A percentile compares a stretch with the other conserved stretches of the same genome.
phyloP scores from a whole-genome alignment of 179 eudicot genomes.

The Carnegiea gigantea region DNA sequence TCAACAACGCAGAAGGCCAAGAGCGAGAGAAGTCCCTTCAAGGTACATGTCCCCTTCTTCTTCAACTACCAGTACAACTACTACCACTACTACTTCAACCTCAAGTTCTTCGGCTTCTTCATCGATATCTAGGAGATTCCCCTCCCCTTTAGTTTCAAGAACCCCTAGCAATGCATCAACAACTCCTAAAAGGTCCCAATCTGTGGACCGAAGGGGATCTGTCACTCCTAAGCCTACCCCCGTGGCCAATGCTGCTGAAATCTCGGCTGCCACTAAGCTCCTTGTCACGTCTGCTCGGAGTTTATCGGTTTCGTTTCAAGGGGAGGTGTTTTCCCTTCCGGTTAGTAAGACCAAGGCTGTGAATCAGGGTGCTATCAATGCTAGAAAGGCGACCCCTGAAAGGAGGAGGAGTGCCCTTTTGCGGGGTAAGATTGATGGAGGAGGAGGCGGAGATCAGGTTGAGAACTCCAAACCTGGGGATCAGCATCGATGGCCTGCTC shows the following conservation, averaged over 20 bases:
- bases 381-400: slow-evolving; percentile 81
- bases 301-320: slow-evolving; percentile 92
- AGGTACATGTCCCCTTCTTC: slow-evolving; percentile 77
- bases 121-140: slow-evolving; percentile 54
- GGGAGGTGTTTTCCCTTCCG: slow-evolving; percentile 81
- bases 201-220: slow-evolving; percentile 73
- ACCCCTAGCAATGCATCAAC: slow-evolving; percentile 26
- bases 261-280: slow-evolving; percentile 70
- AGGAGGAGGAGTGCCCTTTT: slow-evolving; percentile 62
- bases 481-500: slow-evolving; percentile 87
- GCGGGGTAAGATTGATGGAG: slow-evolving; percentile 54
- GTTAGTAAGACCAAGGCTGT: slow-evolving; percentile 80
- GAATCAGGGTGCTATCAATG: slow-evolving; percentile 38
- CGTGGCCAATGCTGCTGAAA: slow-evolving; percentile 47
- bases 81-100: slow-evolving; percentile 45
- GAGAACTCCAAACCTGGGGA: slow-evolving; percentile 61
- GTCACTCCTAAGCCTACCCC: slow-evolving; percentile 35
- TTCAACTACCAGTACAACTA: slow-evolving; percentile 37
- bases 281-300: slow-evolving; percentile 85
- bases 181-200: slow-evolving; percentile 67
- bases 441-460: slow-evolving; percentile 52
- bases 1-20: slow-evolving; percentile 38
- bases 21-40: slow-evolving; percentile 70
- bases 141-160: slow-evolving; percentile 71
- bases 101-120: slow-evolving; percentile 55